Base-by-base conservation (phyloP, 1,139 yeast species). In the Kurtzmaniella quercitrusa region DNA sequence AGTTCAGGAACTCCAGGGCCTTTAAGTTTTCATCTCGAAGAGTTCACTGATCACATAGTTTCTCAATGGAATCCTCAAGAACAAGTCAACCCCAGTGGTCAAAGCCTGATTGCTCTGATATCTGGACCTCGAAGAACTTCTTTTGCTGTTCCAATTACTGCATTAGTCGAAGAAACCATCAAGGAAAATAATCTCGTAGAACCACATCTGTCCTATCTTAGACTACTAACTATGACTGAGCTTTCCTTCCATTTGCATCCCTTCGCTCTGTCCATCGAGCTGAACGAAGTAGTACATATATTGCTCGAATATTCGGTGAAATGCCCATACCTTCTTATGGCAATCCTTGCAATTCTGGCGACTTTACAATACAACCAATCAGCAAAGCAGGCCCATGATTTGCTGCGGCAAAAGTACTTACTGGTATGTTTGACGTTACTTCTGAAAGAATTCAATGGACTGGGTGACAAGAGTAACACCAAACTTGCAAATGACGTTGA, bases 341-440 rank as follows among this genome's bases (percentile, higher is more conserved):
- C 72, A 16, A 50, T 71, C 21, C 55, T 71, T 41, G 72, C 75
- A 9, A 60, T 65, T 42, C 58, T 66, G 27, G 71, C 76, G 1
- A 68, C 71, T 2, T 63, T 68, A 43, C 67, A 66, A 46, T 66
- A 52, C 50, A 68, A 68, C 46, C 60, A 60, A 25, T 60, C 68
- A 2, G 66, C 67, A 10, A 60, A 62, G 36, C 41, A 46, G 37
- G 48, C 55, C 4, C 75, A 69, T 46, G 68, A 65, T 25, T 38
- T 51, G 14, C 59, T 62, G 41, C 53, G 70, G 6, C 62, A 60
- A 41, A 62, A 60, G 43, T 70, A 68, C 49, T 57, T 65, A 12
- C 50, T 60, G 3, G 58, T 58, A 12, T 68, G 76, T 46, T 54
- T 71, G 40, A 57, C 58, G 42, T 51, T 60, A 2, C 51, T 71